These are phyloP conservation scores for Panellus pusillus DNA, from an alignment of 768 basidiomycete species.

Conservation along the genomic window DNA sequence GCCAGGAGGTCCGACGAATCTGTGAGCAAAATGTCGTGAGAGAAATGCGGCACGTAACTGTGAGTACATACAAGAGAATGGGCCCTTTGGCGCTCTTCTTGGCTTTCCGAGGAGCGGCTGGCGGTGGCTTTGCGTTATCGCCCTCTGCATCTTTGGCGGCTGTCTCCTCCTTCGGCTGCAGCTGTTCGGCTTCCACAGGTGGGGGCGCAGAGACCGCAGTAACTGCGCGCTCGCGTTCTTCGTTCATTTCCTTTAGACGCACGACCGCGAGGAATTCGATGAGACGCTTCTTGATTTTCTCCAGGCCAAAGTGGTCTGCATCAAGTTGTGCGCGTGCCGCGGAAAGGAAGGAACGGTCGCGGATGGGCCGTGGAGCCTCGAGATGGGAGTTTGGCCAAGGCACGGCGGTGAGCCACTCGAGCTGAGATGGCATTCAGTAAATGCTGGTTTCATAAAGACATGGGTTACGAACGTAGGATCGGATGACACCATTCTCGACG, in stretches of 20 bases:
- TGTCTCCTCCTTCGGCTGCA: neutral
- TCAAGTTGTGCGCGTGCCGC: conserved; percentile 81
- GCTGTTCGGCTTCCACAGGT: conserved; percentile 4
- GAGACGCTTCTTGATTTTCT: conserved; percentile 87
- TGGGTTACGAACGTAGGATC: conserved; percentile 63
- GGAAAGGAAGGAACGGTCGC: conserved; percentile 59
- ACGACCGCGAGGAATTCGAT: conserved; percentile 93
- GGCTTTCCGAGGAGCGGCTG: conserved; percentile 3
- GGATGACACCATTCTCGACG: conserved; percentile 87
- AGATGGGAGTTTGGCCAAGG: conserved; percentile 72
- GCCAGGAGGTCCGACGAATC: conserved; percentile 89
- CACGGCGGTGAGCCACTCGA: conserved; percentile 86
- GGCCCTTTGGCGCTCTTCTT: conserved; percentile 63
- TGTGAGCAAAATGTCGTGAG: conserved; percentile 24
- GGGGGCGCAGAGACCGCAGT: neutral
- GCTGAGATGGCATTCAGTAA: conserved; percentile 37
- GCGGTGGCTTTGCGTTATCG: neutral
- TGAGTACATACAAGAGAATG: conserved; percentile 55
- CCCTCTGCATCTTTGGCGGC: neutral
- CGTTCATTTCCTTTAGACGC: conserved; percentile 52
- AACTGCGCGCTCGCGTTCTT: conserved; percentile 30
- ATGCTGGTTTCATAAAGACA: conserved; percentile 11
- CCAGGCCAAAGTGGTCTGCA: conserved; percentile 87
- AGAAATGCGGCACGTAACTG: neutral
- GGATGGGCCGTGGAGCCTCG: conserved; percentile 28